Percentiles rank a stretch among this genome's conserved stretches.
Conservation (phyloP, 306 rosid species). For the Dryas drummondii region DNA sequence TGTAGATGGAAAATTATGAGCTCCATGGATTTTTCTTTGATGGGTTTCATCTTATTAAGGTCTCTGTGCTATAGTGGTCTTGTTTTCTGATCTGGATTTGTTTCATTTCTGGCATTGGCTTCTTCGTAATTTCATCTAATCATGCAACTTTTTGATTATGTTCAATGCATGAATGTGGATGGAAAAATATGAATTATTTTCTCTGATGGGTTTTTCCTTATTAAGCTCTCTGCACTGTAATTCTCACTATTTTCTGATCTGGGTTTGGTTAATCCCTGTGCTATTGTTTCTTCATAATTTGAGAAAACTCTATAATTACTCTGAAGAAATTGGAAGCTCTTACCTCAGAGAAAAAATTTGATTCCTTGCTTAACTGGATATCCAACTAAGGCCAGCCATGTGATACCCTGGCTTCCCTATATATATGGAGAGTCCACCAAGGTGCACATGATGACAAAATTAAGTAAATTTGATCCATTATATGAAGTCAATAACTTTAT, state of each 20-base stretch:
- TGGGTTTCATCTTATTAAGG: too few species aligned
- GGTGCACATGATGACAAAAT: slow-evolving; percentile 1
- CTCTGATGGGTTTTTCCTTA: not conserved
- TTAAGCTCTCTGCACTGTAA: not conserved
- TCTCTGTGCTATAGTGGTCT: too few species aligned
- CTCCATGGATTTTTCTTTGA: too few species aligned
- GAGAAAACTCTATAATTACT: not conserved
- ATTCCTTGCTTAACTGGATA: not conserved
- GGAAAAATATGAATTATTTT: not conserved
- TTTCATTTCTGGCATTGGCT: too few species aligned
- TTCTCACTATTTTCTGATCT: slow-evolving; percentile 6
- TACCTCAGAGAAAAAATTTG: not conserved
- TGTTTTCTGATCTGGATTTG: too few species aligned
- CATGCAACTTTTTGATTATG: too few species aligned
- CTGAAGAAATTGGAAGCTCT: not conserved
- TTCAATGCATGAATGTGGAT: not conserved
- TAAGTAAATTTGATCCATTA: not conserved
- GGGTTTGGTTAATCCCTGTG: slow-evolving; percentile 4
- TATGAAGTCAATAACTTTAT: not conserved
- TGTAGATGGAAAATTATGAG: too few species aligned
- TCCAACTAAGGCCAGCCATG: slow-evolving; percentile 30
- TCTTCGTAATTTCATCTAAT: too few species aligned
- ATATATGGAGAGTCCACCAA: slow-evolving; percentile 2
- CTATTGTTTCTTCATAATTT: not conserved
- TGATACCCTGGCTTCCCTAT: slow-evolving; percentile 4